Percentiles rank a stretch among this genome's conserved stretches.
Conservation (phyloP, 73 alveolate species). For the Symbiodinium natans region DNA sequence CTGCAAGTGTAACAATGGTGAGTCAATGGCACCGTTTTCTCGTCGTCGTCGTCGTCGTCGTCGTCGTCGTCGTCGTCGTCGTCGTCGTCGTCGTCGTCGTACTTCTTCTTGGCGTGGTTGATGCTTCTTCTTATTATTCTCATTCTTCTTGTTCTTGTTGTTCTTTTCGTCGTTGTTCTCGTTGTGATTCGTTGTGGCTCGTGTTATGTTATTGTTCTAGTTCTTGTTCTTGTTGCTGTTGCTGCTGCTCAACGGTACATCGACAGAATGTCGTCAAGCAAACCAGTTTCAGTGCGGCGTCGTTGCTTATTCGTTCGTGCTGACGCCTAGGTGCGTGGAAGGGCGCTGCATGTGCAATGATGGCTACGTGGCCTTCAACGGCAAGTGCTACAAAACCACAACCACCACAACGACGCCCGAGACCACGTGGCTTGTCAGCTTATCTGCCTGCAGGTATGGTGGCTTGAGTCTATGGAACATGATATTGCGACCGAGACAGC, state of each 20-base stretch:
- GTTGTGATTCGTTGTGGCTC: not conserved
- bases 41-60: not conserved
- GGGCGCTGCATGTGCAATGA: constrained; percentile 69
- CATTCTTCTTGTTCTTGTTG: constrained; percentile 29
- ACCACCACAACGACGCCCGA: constrained; percentile 39
- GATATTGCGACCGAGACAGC: not conserved
- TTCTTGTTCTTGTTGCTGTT: not conserved
- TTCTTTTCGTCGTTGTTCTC: not conserved
- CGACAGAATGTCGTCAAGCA: not conserved
- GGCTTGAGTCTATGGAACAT: too few species aligned
- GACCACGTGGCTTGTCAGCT: not conserved
- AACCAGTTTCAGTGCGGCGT: too few species aligned
- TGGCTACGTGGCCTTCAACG: constrained; percentile 65
- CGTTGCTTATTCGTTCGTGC: too few species aligned
- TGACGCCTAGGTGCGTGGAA: constrained; percentile 65
- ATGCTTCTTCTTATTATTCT: not conserved
- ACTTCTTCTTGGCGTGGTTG: not conserved
- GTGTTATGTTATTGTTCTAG: not conserved
- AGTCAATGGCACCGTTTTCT: not conserved
- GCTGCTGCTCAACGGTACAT: not conserved
- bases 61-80: not conserved
- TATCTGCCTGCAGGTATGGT: too few species aligned
- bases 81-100: not conserved
- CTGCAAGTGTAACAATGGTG: too few species aligned
- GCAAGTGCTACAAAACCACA: constrained; percentile 82